Percentiles rank a stretch among this genome's conserved stretches.
phyloP scores from a whole-genome alignment of 208 protist genomes.

The Porcisia deanei region DNA sequence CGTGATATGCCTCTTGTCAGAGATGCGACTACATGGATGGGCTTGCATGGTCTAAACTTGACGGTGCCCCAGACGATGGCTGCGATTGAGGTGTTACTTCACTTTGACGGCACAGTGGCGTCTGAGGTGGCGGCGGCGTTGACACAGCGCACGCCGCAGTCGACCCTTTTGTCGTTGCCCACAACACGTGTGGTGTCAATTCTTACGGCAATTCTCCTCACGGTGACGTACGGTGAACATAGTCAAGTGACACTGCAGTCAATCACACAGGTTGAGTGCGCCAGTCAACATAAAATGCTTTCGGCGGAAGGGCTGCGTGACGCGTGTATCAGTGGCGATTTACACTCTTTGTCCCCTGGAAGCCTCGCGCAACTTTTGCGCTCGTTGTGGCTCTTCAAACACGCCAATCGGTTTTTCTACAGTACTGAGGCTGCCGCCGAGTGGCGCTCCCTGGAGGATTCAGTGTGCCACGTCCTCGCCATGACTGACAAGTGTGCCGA shows the following conservation, averaged over 20 bases:
- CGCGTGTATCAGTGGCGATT: constrained; percentile 5
- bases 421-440: background rate
- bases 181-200: background rate
- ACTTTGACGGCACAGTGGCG: constrained; percentile 15
- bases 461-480: constrained; percentile 1
- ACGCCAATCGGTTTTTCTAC: background rate
- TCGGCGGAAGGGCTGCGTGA: constrained; percentile 10
- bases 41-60: constrained; percentile 12
- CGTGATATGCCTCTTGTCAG: constrained; percentile 34
- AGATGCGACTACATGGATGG: constrained; percentile 51
- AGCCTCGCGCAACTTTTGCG: constrained; percentile 14
- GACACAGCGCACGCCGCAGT: background rate
- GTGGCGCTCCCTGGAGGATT: constrained; percentile 3
- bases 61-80: background rate
- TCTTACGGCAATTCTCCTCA: constrained; percentile 1
- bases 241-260: background rate
- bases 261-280: background rate
- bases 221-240: constrained; percentile 1
- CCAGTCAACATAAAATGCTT: background rate
- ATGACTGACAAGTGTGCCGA: background rate
- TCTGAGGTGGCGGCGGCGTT: constrained; percentile 3
- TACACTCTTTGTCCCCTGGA: background rate
- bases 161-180: constrained; percentile 5
- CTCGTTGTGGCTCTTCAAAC: constrained; percentile 1
- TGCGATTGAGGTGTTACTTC: constrained; percentile 14